Conservation (phyloP, 2,329 filamentous ascomycete genomes). For the Penicillium olsonii region DNA sequence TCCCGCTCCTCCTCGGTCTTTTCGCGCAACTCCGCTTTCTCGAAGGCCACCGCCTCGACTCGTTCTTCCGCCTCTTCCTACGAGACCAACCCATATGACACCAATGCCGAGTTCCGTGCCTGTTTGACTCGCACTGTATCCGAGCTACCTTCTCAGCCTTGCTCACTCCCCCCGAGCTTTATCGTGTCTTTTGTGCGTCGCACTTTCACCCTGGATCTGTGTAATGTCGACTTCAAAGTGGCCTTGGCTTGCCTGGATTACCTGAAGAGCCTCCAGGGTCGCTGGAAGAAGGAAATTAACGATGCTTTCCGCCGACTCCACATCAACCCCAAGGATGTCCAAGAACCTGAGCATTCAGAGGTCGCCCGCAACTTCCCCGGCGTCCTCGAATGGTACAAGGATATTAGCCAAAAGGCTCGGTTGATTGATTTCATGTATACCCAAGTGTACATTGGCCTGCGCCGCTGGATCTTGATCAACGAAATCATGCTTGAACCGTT, state of each 20-base stretch:
- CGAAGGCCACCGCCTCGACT: constrained; percentile 32
- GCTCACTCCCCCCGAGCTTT: constrained; percentile 63
- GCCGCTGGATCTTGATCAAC: constrained; percentile 67
- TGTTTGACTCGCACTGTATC: constrained; percentile 55
- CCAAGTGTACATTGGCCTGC: constrained; percentile 61
- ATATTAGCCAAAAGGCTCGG: constrained; percentile 53
- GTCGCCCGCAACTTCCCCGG: constrained; percentile 55
- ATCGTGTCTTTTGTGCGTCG: constrained; percentile 63
- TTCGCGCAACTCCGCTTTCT: constrained; percentile 34
- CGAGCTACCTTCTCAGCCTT: constrained; percentile 60
- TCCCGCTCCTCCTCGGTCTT: constrained; percentile 36
- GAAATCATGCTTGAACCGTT: constrained; percentile 64
- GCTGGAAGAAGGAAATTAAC: constrained; percentile 60
- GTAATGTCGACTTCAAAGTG: constrained; percentile 65
- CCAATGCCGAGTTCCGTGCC: constrained; percentile 45
- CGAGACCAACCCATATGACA: constrained; percentile 26
- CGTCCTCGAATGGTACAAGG: constrained; percentile 57
- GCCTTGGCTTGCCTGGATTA: constrained; percentile 67
- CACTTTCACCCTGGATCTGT: constrained; percentile 58
- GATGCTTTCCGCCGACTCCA: constrained; percentile 57
- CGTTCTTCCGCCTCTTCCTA: constrained; percentile 20
- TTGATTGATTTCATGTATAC: constrained; percentile 60
- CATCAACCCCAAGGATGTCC: constrained; percentile 51
- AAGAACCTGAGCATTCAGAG: constrained; percentile 45
- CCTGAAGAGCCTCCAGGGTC: constrained; percentile 62